phyloP scores from a whole-genome alignment of 2,329 filamentous ascomycete genomes.

The Acrodontium crateriforme region DNA sequence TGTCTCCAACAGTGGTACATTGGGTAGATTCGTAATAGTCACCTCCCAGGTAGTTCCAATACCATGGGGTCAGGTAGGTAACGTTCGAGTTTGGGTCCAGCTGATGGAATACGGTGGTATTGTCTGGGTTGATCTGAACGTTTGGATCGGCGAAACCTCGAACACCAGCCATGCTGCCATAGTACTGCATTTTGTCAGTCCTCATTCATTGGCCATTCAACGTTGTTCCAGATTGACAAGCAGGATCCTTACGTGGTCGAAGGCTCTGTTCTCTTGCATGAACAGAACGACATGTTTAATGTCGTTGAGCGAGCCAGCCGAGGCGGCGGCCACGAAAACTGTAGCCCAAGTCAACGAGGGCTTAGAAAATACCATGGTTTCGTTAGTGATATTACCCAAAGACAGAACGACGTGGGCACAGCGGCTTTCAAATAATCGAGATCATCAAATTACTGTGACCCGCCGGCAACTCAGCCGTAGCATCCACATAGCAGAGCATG shows the following conservation, averaged over 20 bases:
- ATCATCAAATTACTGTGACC: no score
- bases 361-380: conserved; percentile 3
- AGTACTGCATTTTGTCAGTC: no score
- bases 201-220: no score
- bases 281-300: conserved; percentile 45
- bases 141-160: conserved; percentile 45
- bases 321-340: conserved; percentile 1
- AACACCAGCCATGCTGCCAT: conserved; percentile 18
- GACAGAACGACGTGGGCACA: no score
- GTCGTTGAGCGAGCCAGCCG: conserved; percentile 22
- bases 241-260: no score
- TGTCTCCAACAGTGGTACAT: conserved; percentile 39
- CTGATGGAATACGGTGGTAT: conserved; percentile 39
- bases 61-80: conserved; percentile 38
- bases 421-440: no score
- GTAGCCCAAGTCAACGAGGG: conserved; percentile 2
- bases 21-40: conserved; percentile 38
- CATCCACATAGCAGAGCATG: no score
- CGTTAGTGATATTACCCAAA: no score
- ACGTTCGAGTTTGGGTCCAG: no score
- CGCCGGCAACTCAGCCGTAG: no score
- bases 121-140: conserved; percentile 15
- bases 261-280: conserved; percentile 40
- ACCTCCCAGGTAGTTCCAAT: conserved; percentile 39
- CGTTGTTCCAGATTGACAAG: no score